phyloP scores from a whole-genome alignment of 768 basidiomycete species.

The Favolaschia claudopus region DNA sequence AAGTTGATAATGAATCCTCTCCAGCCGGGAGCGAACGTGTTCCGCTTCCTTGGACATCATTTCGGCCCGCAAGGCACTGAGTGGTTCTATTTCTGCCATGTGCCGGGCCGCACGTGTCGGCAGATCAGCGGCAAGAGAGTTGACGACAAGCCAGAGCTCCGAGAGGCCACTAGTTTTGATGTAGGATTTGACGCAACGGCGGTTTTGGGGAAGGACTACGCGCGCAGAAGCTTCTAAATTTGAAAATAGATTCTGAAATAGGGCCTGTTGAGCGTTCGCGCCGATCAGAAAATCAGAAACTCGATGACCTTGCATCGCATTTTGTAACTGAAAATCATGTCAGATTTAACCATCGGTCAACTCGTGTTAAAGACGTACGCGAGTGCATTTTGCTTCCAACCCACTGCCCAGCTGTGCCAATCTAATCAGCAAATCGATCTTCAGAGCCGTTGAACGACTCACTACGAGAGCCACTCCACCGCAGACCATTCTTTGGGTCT shows the following conservation, averaged over 20 bases:
- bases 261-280: background rate
- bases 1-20: conserved; percentile 20
- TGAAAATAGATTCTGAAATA: conserved; percentile 13
- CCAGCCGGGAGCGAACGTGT: conserved; percentile 8
- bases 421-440: background rate
- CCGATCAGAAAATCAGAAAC: background rate
- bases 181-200: conserved; percentile 19
- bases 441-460: background rate
- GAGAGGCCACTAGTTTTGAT: conserved; percentile 25
- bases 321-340: conserved; percentile 7
- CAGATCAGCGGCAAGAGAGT: conserved; percentile 11
- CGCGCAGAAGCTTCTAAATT: conserved; percentile 20
- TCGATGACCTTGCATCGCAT: conserved; percentile 12
- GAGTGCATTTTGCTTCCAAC: conserved; percentile 36
- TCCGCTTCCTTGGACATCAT: conserved; percentile 19
- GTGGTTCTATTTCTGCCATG: conserved; percentile 4
- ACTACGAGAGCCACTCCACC: conserved; percentile 31
- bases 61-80: conserved; percentile 12
- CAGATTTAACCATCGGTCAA: background rate
- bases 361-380: conserved; percentile 14
- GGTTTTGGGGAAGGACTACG: conserved; percentile 20
- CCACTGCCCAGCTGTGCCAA: conserved; percentile 34
- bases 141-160: conserved; percentile 24
- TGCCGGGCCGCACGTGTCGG: conserved; percentile 2
- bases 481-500: conserved; percentile 32